A percentile compares a stretch with the other conserved stretches of the same genome.
Conservation (phyloP, 371 early-diverging fungal genomes). For the Mortierella polycephala region DNA sequence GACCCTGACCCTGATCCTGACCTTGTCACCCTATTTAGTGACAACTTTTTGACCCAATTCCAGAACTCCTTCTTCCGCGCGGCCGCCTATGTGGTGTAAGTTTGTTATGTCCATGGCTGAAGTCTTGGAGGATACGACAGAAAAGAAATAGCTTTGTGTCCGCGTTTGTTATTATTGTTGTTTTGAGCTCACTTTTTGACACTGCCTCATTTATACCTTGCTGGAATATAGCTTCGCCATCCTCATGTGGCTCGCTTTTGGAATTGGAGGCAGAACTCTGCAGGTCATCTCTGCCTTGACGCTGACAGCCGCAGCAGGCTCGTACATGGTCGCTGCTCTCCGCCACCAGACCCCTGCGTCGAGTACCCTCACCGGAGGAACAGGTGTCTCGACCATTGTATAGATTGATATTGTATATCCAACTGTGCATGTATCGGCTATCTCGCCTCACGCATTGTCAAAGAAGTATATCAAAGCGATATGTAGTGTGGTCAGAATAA, state of each 20-base stretch:
- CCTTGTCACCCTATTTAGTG: slow-evolving; percentile 10
- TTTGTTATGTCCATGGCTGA: too few species aligned
- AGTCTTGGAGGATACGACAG: neutral
- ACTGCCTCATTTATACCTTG: neutral
- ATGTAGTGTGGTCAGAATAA: too few species aligned
- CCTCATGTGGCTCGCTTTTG: slow-evolving; percentile 35
- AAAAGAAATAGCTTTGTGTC: neutral
- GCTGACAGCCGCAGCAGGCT: slow-evolving; percentile 19
- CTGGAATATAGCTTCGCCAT: slow-evolving; percentile 21
- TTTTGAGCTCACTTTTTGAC: neutral
- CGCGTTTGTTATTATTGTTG: neutral
- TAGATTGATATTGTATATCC: slow-evolving; percentile 4
- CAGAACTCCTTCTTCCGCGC: slow-evolving; percentile 43
- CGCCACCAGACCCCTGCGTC: slow-evolving; percentile 43
- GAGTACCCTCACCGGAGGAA: slow-evolving; percentile 44
- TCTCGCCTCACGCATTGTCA: neutral
- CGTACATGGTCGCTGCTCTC: slow-evolving; percentile 26
- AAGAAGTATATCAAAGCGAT: too few species aligned
- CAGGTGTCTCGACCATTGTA: slow-evolving; percentile 47
- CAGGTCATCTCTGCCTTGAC: slow-evolving; percentile 18
- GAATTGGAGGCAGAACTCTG: neutral
- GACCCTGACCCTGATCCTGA: neutral
- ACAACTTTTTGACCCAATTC: slow-evolving; percentile 39
- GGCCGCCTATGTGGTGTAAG: slow-evolving; percentile 32
- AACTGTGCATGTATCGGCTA: neutral